Conservation (phyloP, 345 rosid species). For the Linum trigynum region DNA sequence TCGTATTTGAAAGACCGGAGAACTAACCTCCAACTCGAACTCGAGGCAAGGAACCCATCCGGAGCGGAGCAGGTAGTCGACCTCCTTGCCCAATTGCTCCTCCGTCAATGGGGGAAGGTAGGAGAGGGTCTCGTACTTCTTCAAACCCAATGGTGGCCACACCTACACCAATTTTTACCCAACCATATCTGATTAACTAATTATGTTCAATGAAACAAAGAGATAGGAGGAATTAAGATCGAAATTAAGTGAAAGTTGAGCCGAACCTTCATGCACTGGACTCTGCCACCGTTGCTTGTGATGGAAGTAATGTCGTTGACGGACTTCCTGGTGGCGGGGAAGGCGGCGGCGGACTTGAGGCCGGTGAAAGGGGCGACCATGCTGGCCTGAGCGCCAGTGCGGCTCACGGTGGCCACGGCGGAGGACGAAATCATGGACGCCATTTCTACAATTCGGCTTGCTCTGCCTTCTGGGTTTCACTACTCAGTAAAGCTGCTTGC, state of each 20-base stretch:
- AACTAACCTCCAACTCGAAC: slow-evolving; percentile 37
- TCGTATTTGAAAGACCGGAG: neutral
- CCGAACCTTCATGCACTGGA: slow-evolving; percentile 40
- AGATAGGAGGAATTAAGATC: neutral
- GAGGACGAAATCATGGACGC: slow-evolving; percentile 52
- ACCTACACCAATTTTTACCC: slow-evolving; percentile 21
- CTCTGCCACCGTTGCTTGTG: slow-evolving; percentile 41
- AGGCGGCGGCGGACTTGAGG: slow-evolving; percentile 24
- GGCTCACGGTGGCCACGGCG: slow-evolving; percentile 30
- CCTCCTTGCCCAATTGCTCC: slow-evolving; percentile 31
- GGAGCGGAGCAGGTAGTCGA: slow-evolving; percentile 43
- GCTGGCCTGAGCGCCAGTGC: slow-evolving; percentile 42
- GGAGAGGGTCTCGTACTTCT: slow-evolving; percentile 44
- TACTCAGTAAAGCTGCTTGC: neutral
- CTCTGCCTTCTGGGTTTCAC: neutral
- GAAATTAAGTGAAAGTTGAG: neutral
- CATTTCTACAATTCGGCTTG: slow-evolving; percentile 19
- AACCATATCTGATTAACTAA: neutral
- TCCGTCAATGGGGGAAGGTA: slow-evolving; percentile 11
- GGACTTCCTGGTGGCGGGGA: slow-evolving; percentile 35
- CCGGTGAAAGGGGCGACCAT: slow-evolving; percentile 44
- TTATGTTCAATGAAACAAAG: neutral
- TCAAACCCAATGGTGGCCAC: slow-evolving; percentile 37
- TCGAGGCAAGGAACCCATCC: slow-evolving; percentile 69
- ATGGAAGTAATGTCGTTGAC: slow-evolving; percentile 29